Conservation (phyloP, 1,139 yeast species). For the Magnusiomyces suaveolens region DNA sequence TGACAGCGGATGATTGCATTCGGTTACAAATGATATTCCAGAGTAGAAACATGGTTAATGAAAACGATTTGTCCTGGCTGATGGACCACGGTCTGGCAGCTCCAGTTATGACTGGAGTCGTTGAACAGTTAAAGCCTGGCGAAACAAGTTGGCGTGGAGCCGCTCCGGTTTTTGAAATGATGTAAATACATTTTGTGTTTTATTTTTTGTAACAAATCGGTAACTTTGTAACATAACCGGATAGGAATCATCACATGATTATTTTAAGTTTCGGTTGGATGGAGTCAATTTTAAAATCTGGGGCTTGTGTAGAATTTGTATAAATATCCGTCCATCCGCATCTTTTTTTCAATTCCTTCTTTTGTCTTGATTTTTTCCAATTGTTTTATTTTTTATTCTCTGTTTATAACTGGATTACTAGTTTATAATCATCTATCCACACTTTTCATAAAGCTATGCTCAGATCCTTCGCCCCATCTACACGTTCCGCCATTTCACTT, state of each 20-base stretch:
- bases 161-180: background rate
- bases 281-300: background rate
- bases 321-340: too few species aligned
- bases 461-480: conserved; percentile 9
- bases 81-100: background rate
- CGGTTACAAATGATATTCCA: too few species aligned
- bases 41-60: background rate
- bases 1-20: too few species aligned
- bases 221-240: background rate
- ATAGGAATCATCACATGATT: background rate
- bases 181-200: background rate
- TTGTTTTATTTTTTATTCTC: too few species aligned
- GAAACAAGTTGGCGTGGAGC: background rate
- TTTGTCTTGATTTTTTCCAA: too few species aligned
- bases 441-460: conserved; percentile 10
- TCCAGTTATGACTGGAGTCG: background rate
- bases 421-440: too few species aligned
- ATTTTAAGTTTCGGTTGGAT: background rate
- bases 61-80: background rate
- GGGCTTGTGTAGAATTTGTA: too few species aligned
- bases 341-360: too few species aligned
- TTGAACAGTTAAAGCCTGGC: background rate
- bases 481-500: conserved; percentile 6
- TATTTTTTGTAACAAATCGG: background rate
- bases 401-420: too few species aligned